phyloP scores from a whole-genome alignment of 2,329 filamentous ascomycete genomes.

The Podosphaera fusca region DNA sequence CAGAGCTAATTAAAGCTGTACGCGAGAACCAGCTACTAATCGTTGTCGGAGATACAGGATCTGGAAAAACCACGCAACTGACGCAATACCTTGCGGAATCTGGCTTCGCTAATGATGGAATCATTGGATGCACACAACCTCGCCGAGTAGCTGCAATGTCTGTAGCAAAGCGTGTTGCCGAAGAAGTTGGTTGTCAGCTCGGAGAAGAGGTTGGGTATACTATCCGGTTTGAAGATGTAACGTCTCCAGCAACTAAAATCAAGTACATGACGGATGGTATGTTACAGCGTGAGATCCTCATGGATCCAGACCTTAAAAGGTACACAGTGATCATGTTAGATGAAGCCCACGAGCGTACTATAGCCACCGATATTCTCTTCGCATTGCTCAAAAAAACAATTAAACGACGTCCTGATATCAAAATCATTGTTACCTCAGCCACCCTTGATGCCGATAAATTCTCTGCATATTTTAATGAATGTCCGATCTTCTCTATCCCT shows the following conservation, averaged over 20 bases:
- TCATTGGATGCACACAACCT: conserved; percentile 93
- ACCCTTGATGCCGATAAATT: conserved; percentile 98
- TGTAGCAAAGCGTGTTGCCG: conserved; percentile 89
- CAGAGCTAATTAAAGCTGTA: conserved; percentile 78
- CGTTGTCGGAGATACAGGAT: conserved; percentile 90
- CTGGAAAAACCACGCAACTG: conserved; percentile 90
- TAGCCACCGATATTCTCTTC: conserved; percentile 96
- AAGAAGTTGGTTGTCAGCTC: conserved; percentile 90
- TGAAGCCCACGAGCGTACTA: conserved; percentile 84
- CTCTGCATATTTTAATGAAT: conserved; percentile 84
- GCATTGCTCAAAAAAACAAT: conserved; percentile 94
- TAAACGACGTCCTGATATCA: conserved; percentile 68
- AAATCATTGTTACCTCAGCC: conserved; percentile 90
- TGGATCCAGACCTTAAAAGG: conserved; percentile 76
- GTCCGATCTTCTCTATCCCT: conserved; percentile 88
- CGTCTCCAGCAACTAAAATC: conserved; percentile 80
- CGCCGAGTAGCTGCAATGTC: conserved; percentile 96
- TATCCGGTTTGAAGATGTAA: conserved; percentile 96
- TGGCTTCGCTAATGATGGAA: conserved; percentile 64
- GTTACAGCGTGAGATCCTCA: conserved; percentile 73
- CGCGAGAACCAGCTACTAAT: conserved; percentile 93
- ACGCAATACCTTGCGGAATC: conserved; percentile 94
- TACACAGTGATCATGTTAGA: conserved; percentile 99
- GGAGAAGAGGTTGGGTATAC: conserved; percentile 83
- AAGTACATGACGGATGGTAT: conserved; percentile 99